Conservation (phyloP, 352 stramenopile species). For the Globisporangium cylindrosporum region DNA sequence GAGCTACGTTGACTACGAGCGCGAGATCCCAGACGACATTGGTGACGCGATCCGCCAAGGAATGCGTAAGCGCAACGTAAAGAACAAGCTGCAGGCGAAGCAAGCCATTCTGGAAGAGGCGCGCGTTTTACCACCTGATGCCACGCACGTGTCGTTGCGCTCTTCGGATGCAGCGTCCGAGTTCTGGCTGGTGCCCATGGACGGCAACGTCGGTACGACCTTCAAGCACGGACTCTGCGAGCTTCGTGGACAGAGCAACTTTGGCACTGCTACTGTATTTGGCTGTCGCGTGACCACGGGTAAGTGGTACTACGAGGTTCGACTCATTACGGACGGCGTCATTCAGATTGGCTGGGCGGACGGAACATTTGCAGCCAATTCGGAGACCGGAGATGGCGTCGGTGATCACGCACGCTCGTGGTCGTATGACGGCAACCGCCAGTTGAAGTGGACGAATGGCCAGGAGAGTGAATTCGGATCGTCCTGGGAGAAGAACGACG, state of each 20-base stretch:
- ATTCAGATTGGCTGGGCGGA: constrained; percentile 93
- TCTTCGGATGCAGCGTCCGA: constrained; percentile 25
- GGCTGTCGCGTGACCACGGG: constrained; percentile 44
- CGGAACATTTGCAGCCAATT: constrained; percentile 70
- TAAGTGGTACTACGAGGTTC: constrained; percentile 92
- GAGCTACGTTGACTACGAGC: constrained; percentile 74
- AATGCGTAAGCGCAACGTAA: constrained; percentile 45
- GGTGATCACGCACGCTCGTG: constrained; percentile 89
- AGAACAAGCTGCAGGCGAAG: constrained; percentile 13
- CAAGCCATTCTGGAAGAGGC: constrained; percentile 16
- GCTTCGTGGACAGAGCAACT: constrained; percentile 69
- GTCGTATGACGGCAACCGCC: constrained; percentile 86
- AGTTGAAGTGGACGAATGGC: constrained; percentile 83
- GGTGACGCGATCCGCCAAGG: constrained; percentile 67
- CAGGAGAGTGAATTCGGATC: constrained; percentile 59
- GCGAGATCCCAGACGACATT: constrained; percentile 60
- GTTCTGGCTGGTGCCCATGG: constrained; percentile 45
- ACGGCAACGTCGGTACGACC: constrained; percentile 37
- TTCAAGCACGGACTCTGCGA: constrained; percentile 76
- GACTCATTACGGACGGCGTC: constrained; percentile 83
- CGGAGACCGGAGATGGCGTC: constrained; percentile 83
- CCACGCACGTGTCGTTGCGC: constrained; percentile 30
- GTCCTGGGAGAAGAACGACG: constrained; percentile 77
- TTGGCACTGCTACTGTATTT: constrained; percentile 64
- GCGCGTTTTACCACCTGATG: constrained; percentile 31